These are phyloP conservation scores for Thinopyrum elongatum DNA, from an alignment of 176 grass and related monocot species.

Conservation along the genomic window DNA sequence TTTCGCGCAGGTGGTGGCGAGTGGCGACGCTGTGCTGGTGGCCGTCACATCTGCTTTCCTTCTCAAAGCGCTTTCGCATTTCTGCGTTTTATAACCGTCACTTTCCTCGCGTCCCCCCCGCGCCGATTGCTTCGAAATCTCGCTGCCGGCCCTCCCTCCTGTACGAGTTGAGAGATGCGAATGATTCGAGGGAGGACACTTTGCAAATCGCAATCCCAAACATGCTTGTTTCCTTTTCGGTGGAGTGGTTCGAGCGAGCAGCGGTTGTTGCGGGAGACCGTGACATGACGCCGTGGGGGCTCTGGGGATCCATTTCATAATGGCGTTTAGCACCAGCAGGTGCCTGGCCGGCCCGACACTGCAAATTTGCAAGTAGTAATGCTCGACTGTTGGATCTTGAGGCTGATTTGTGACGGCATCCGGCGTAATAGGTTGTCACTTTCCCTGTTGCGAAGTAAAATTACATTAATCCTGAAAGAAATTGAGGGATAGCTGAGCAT, in stretches of 20 bases:
- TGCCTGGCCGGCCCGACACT: constrained; percentile 26
- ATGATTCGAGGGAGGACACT: too few species aligned
- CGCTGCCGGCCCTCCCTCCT: background rate
- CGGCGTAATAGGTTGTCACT: background rate
- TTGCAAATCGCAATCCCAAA: background rate
- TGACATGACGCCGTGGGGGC: constrained; percentile 6
- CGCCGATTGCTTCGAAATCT: background rate
- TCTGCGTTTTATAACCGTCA: background rate
- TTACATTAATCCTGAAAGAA: background rate
- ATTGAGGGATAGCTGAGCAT: background rate
- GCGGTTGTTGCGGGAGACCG: constrained; percentile 12
- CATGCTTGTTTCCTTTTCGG: background rate
- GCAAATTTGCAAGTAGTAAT: background rate
- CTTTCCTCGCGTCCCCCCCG: background rate
- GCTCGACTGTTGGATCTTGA: constrained; percentile 20
- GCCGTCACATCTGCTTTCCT: background rate
- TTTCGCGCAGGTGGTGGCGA: background rate
- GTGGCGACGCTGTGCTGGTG: background rate
- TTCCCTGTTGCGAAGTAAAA: background rate
- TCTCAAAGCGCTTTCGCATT: constrained; percentile 6
- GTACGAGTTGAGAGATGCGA: too few species aligned
- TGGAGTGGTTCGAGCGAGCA: background rate
- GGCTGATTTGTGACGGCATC: background rate
- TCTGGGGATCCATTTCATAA: constrained; percentile 3
- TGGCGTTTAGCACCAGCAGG: constrained; percentile 21